phyloP scores from a whole-genome alignment of 2,329 filamentous ascomycete species.

The Gnomoniopsis smithogilvyi region DNA sequence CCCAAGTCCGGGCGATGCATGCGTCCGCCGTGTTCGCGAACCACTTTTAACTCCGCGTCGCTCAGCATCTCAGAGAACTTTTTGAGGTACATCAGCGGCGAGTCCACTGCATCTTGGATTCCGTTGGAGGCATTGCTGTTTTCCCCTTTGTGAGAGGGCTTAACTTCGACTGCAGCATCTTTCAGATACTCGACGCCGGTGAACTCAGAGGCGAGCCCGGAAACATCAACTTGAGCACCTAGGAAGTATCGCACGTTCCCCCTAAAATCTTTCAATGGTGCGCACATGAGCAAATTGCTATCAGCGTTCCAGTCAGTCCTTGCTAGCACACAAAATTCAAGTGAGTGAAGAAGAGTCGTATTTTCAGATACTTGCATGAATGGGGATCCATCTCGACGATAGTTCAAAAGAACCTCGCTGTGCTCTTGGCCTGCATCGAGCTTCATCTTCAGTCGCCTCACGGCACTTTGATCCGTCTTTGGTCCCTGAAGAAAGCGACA shows the following conservation, averaged over 20 bases:
- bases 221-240: slow-evolving; percentile 69
- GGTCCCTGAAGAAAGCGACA: slow-evolving; percentile 77
- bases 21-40: slow-evolving; percentile 59
- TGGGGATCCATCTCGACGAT: slow-evolving; percentile 64
- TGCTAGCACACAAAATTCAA: background rate
- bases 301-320: background rate
- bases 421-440: slow-evolving; percentile 62
- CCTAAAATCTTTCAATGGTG: slow-evolving; percentile 65
- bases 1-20: slow-evolving; percentile 53
- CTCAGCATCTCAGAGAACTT: slow-evolving; percentile 70
- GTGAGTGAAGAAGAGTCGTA: background rate
- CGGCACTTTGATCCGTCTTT: slow-evolving; percentile 61
- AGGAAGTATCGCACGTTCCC: slow-evolving; percentile 66
- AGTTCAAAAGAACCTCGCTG: slow-evolving; percentile 73
- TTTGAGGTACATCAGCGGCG: slow-evolving; percentile 41
- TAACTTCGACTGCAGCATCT: slow-evolving; percentile 25
- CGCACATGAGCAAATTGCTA: slow-evolving; percentile 71
- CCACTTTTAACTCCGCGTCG: slow-evolving; percentile 60
- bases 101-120: slow-evolving; percentile 39
- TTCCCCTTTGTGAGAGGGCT: slow-evolving; percentile 24
- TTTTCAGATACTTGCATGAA: background rate
- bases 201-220: slow-evolving; percentile 63
- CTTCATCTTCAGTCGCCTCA: slow-evolving; percentile 59
- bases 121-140: background rate
- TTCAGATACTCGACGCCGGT: slow-evolving; percentile 62